These are phyloP conservation scores for Didymella sp. DNA, from an alignment of 2,329 filamentous ascomycete genomes.

Conservation along the genomic window DNA sequence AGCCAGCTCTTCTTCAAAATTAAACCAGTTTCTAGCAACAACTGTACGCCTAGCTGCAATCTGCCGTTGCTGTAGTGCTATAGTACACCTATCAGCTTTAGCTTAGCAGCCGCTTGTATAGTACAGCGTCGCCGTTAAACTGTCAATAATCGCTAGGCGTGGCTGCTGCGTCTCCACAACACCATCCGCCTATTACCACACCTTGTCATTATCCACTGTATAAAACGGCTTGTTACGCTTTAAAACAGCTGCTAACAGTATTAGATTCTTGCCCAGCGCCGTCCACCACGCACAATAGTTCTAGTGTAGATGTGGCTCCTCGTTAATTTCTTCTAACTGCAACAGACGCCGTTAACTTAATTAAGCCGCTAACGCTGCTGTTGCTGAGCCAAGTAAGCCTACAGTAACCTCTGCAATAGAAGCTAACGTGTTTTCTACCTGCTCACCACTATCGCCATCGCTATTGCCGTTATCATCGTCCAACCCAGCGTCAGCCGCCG, in stretches of 20 bases:
- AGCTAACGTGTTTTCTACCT: not conserved
- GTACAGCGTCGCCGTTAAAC: conserved; percentile 10
- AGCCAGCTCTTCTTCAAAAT: conserved; percentile 2
- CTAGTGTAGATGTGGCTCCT: not conserved
- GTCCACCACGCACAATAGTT: not conserved
- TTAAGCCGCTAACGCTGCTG: not conserved
- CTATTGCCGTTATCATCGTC: not conserved
- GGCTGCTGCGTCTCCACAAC: conserved; percentile 2
- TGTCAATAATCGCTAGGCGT: not conserved
- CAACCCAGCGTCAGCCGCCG: not conserved
- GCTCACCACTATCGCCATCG: not conserved
- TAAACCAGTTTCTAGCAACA: not conserved
- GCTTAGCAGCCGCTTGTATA: conserved; percentile 5
- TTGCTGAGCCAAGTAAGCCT: not conserved
- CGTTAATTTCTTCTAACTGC: not conserved
- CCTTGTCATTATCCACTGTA: not conserved
- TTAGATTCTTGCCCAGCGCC: not conserved
- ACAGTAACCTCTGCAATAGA: not conserved
- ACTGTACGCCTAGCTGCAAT: not conserved
- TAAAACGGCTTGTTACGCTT: conserved; percentile 3
- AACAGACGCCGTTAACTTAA: not conserved
- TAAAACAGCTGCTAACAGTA: not conserved
- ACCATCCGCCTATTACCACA: conserved; percentile 10
- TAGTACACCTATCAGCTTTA: conserved; percentile 10
- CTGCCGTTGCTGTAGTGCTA: not conserved